A percentile compares a stretch with the other conserved stretches of the same genome.
These are phyloP conservation scores for Diophrys appendiculata DNA, from an alignment of 73 alveolate genomes.

Conservation along the genomic window DNA sequence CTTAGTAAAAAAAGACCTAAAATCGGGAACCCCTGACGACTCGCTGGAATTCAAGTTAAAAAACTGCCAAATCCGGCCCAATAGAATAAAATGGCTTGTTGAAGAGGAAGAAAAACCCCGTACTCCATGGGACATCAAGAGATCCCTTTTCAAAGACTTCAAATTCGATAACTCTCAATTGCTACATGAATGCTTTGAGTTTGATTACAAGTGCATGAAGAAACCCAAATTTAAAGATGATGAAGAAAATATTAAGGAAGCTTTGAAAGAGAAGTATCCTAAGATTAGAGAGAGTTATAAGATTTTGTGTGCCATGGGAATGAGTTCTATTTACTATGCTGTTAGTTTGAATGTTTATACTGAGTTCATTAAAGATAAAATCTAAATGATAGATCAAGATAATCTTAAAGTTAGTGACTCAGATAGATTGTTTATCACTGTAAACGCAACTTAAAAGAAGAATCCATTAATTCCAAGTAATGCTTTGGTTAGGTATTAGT, in stretches of 20 bases:
- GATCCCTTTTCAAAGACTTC: constrained; percentile 71
- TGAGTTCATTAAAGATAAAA: constrained; percentile 29
- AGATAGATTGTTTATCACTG: constrained; percentile 47
- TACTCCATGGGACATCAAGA: constrained; percentile 58
- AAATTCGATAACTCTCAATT: constrained; percentile 59
- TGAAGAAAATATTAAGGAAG: constrained; percentile 23
- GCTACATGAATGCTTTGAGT: constrained; percentile 78
- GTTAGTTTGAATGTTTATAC: constrained; percentile 34
- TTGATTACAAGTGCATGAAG: constrained; percentile 64
- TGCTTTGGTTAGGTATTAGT: constrained; percentile 60
- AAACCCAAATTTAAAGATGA: constrained; percentile 32
- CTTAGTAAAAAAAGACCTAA: no score
- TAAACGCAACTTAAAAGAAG: constrained; percentile 45
- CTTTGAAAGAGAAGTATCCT: constrained; percentile 24
- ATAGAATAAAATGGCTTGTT: no score
- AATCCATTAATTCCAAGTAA: constrained; percentile 54
- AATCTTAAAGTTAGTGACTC: constrained; percentile 8
- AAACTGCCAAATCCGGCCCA: no score
- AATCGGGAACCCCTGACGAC: no score
- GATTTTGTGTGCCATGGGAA: constrained; percentile 25
- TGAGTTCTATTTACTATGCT: constrained; percentile 43
- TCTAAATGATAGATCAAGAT: constrained; percentile 3
- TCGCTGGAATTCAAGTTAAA: no score
- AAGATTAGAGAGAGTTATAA: constrained; percentile 38
- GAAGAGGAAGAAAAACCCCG: no score